A percentile compares a stretch with the other conserved stretches of the same genome.
Conservation (phyloP, 2,329 filamentous ascomycete genomes). For the Xylariaceae sp. region DNA sequence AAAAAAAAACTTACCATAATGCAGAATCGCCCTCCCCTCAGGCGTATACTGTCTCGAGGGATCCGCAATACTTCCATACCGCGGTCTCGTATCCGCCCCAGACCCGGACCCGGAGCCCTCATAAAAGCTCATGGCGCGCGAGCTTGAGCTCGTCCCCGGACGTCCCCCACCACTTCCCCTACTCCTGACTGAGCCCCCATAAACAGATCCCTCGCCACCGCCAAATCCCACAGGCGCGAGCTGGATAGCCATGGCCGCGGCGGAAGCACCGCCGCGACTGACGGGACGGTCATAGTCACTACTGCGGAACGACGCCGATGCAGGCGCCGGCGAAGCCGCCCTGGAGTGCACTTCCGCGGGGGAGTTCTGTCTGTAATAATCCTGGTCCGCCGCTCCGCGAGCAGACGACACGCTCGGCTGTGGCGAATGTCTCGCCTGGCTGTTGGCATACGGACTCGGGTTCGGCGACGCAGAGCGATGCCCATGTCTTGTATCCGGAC, state of each 20-base stretch:
- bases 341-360: constrained; percentile 40
- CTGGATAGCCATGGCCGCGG: constrained; percentile 66
- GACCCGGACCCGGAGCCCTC: constrained; percentile 42
- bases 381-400: constrained; percentile 42
- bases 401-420: constrained; percentile 38
- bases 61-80: constrained; percentile 85
- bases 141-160: constrained; percentile 39
- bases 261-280: constrained; percentile 38
- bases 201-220: constrained; percentile 52
- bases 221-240: constrained; percentile 54
- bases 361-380: constrained; percentile 48
- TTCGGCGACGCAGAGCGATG: constrained; percentile 27
- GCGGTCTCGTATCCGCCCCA: constrained; percentile 42
- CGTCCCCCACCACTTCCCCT: constrained; percentile 37
- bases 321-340: constrained; percentile 43
- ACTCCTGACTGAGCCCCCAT: constrained; percentile 39
- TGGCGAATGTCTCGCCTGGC: constrained; percentile 31
- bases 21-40: constrained; percentile 81
- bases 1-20: constrained; percentile 96
- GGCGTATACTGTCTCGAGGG: constrained; percentile 73
- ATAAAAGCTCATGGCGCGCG: constrained; percentile 50
- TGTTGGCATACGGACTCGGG: constrained; percentile 20
- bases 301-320: too few species aligned
- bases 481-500: constrained; percentile 39
- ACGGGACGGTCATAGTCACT: constrained; percentile 43